phyloP scores from a whole-genome alignment of 257 asterid genomes.

The Petunia secreta region DNA sequence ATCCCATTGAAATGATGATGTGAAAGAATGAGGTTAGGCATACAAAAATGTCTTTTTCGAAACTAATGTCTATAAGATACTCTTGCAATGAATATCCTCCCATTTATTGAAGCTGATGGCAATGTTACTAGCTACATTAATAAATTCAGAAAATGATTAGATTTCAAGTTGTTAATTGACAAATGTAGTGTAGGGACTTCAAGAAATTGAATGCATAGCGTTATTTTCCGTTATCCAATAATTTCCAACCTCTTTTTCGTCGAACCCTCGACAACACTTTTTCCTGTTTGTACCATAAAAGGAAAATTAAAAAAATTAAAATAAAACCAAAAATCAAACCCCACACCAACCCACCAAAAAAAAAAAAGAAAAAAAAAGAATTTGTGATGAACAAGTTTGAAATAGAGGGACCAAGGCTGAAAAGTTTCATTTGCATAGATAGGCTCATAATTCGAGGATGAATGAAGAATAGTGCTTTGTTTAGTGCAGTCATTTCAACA shows the following conservation, averaged over 20 bases:
- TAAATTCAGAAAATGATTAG: conserved; percentile 13
- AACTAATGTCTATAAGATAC: not conserved
- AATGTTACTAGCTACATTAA: not conserved
- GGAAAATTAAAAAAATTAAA: not conserved
- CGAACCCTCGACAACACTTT: conserved; percentile 14
- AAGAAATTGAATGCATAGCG: conserved; percentile 8
- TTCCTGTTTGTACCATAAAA: conserved; percentile 9
- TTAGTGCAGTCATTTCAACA: conserved; percentile 19
- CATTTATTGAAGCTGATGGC: not conserved
- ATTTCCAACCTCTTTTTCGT: conserved; percentile 15
- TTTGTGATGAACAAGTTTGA: not conserved
- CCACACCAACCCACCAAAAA: conserved; percentile 1
- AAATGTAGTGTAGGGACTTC: conserved; percentile 9
- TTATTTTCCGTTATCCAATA: conserved; percentile 5
- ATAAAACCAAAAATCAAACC: not conserved
- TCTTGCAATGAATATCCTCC: not conserved
- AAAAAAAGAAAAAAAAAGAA: not conserved
- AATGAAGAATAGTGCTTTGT: conserved; percentile 20
- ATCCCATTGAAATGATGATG: not conserved
- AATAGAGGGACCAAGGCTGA: conserved; percentile 19
- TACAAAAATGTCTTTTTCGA: not conserved
- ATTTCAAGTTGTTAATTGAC: not conserved
- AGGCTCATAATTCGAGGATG: conserved; percentile 24
- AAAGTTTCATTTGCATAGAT: not conserved
- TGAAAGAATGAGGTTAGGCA: not conserved